phyloP scores from a whole-genome alignment of 805 yeast genomes.

The Candida insectorum region DNA sequence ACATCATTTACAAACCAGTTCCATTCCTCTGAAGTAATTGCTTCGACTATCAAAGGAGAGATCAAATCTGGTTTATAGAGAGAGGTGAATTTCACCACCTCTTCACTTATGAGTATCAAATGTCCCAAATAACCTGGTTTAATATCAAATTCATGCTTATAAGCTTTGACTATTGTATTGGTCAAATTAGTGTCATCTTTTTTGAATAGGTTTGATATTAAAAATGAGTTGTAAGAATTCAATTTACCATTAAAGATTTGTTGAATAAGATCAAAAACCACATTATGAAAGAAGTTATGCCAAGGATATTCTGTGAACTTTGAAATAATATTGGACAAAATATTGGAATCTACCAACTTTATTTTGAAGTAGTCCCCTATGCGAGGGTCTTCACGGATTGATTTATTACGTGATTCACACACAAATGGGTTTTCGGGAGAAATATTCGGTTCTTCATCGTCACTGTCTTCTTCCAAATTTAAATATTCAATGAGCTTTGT shows the following conservation, averaged over 20 bases:
- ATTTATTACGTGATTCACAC: slow-evolving; percentile 27
- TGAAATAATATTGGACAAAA: slow-evolving; percentile 62
- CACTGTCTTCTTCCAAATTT: slow-evolving; percentile 34
- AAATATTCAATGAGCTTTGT: slow-evolving; percentile 21
- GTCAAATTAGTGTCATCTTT: slow-evolving; percentile 21
- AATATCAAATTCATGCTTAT: slow-evolving; percentile 38
- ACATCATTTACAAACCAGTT: slow-evolving; percentile 47
- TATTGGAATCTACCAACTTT: slow-evolving; percentile 69
- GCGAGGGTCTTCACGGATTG: slow-evolving; percentile 54
- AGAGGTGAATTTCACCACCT: slow-evolving; percentile 83
- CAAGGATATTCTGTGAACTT: slow-evolving; percentile 87
- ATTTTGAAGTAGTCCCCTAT: slow-evolving; percentile 88
- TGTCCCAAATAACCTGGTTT: slow-evolving; percentile 98
- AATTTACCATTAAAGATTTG: slow-evolving; percentile 91
- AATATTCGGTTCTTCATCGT: slow-evolving; percentile 43
- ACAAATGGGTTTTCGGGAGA: slow-evolving; percentile 44
- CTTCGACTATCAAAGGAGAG: slow-evolving; percentile 49
- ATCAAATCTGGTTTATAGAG: slow-evolving; percentile 58
- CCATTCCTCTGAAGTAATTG: slow-evolving; percentile 49
- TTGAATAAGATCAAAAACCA: slow-evolving; percentile 93
- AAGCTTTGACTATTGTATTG: slow-evolving; percentile 22
- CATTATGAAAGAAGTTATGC: slow-evolving; percentile 97
- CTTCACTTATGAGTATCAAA: slow-evolving; percentile 88
- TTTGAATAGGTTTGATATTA: slow-evolving; percentile 30
- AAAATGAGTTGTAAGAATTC: slow-evolving; percentile 72